Evolutionary conservation across 208 protist species (phyloP).

Genomic region (Leishmania aethiopica): DNA sequence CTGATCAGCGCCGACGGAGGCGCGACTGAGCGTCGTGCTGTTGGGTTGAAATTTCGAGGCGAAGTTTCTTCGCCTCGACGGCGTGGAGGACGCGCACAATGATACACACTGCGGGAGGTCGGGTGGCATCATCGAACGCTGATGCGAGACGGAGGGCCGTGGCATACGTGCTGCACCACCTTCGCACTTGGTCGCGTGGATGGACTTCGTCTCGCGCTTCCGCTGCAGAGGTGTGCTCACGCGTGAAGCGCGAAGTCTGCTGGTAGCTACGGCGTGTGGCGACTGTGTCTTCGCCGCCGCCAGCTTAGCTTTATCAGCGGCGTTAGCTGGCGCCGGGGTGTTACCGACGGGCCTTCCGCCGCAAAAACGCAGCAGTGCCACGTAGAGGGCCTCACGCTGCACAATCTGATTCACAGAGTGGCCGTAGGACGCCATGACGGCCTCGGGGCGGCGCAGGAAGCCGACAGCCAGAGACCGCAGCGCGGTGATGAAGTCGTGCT

Average conservation of each 20-base stretch:
- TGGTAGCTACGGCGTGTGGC: neutral
- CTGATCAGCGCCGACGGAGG: neutral
- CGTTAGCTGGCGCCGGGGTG: neutral
- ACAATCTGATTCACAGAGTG: constrained; percentile 25
- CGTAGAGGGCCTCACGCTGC: constrained; percentile 34
- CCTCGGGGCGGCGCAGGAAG: constrained; percentile 25
- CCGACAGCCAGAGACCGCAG: constrained; percentile 30
- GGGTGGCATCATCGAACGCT: neutral
- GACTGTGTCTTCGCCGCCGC: neutral
- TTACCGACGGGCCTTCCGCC: constrained; percentile 21
- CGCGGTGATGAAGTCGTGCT: constrained; percentile 27
- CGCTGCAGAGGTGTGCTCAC: neutral
- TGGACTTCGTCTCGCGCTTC: neutral
- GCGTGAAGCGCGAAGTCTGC: neutral
- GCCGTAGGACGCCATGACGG: constrained; percentile 19
- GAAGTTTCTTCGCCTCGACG: neutral
- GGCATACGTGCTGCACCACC: neutral
- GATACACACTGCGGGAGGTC: neutral
- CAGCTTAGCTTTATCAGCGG: neutral
- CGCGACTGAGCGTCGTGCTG: neutral
- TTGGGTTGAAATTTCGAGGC: neutral
- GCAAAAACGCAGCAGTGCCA: constrained; percentile 32
- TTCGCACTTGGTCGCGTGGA: constrained; percentile 1
- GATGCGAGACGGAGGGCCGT: neutral
- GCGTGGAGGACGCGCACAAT: neutral